Percentiles rank a stretch among this genome's conserved stretches.
These are phyloP conservation scores for Cystobasidium tubakii DNA, from an alignment of 768 basidiomycete genomes.

Conservation along the genomic window DNA sequence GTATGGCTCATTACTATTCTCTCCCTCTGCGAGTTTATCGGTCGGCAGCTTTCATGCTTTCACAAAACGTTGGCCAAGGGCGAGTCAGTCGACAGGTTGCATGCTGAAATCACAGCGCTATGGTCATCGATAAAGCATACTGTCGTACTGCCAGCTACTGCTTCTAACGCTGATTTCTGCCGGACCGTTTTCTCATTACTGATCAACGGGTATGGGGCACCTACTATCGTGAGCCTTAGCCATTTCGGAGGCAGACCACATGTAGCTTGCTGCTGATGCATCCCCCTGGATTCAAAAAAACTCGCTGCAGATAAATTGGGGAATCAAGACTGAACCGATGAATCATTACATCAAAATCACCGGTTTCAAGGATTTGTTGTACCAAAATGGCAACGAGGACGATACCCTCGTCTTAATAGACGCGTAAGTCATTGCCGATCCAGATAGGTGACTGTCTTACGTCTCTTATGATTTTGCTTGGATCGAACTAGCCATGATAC, in stretches of 20 bases:
- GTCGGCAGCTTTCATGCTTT: too few relatives aligned
- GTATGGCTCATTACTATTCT: too few relatives aligned
- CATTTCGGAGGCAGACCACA: too few relatives aligned
- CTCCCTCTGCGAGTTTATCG: too few relatives aligned
- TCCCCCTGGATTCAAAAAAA: background rate
- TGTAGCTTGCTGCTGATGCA: too few relatives aligned
- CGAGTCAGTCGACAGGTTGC: background rate
- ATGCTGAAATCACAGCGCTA: background rate
- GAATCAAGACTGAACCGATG: background rate
- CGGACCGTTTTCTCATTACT: constrained; percentile 1
- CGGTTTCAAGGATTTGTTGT: background rate
- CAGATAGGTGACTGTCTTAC: too few relatives aligned
- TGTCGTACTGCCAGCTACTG: constrained; percentile 2
- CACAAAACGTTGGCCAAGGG: background rate
- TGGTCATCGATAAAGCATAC: background rate
- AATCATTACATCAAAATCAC: constrained; percentile 19
- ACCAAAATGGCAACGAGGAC: background rate
- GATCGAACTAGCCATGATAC: background rate
- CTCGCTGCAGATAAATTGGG: constrained; percentile 5
- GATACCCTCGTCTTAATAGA: background rate
- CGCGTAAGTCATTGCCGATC: background rate
- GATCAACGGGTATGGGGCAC: constrained; percentile 4
- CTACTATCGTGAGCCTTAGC: background rate
- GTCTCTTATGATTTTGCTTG: background rate
- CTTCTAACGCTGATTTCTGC: background rate